These are phyloP conservation scores for Pyrus hybrid DNA, from an alignment of 331 rosid genomes.

Conservation along the genomic window DNA sequence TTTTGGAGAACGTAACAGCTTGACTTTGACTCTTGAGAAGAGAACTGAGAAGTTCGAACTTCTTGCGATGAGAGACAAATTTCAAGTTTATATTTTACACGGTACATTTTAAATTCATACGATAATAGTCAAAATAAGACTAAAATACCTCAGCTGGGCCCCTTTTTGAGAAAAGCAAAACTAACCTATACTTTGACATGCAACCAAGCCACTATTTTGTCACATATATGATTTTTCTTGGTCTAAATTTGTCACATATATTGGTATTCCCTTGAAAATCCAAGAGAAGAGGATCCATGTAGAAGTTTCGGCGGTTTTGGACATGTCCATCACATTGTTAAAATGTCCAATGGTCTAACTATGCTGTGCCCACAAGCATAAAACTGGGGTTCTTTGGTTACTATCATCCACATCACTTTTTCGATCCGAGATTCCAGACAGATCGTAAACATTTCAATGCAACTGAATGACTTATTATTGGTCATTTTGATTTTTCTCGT, in stretches of 20 bases:
- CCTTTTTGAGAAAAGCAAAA: no score
- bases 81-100: fast-evolving
- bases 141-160: no score
- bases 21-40: not conserved
- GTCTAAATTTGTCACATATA: no score
- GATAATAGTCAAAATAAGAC: fast-evolving
- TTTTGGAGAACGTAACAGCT: not conserved
- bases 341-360: not conserved
- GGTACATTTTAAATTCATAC: fast-evolving
- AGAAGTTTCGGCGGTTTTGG: no score
- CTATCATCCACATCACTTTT: not conserved
- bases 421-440: no score
- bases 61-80: not conserved
- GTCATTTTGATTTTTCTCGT: no score
- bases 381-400: not conserved
- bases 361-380: not conserved
- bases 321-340: no score
- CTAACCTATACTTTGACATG: not conserved
- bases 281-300: not conserved
- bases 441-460: no score
- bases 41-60: no score
- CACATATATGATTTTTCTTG: not conserved
- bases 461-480: no score
- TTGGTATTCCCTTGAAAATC: not conserved
- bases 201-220: not conserved